Evolutionary conservation across 768 basidiomycete genomes (phyloP), one percentile per base, ranked within the genome.

Genomic region (Agrocybe pediades): DNA sequence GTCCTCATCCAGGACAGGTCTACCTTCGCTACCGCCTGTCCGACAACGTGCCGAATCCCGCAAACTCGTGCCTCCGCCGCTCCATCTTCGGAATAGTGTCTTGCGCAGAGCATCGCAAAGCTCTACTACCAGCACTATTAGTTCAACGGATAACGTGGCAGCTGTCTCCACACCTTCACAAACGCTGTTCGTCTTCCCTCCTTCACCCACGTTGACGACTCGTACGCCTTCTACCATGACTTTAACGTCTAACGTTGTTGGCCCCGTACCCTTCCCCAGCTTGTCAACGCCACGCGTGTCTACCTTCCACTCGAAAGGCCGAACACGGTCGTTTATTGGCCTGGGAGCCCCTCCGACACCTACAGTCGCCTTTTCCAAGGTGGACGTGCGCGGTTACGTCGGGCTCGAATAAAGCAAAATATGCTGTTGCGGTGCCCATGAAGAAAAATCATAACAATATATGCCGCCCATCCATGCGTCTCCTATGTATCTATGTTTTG

Each of bases 101-200:
- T 56, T 75, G 41, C 67, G 66, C 46, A 73, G 70, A 57, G 60
- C 68, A 25, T 69, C 71, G 44, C 62, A 57, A 43, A 54, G 64
- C 48, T 63, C 63, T 49, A 54, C 61, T 36, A 36, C 6, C 11
- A 36, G 6, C n/a, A 36, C 33, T 36, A 30, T 15, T 30, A 36
- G 33, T n/a, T 36, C 33, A 3, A 36, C 33, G n/a, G 33, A 36
- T n/a, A 58, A 65, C 25, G 58, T 69, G 21, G 65, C 63, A 49
- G 36, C 52, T 13, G 48, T 61, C 3, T 63, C 68, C 16, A 80
- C 86, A 27, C 87, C 88, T 26, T 90, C 90, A 1, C 92, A 93
- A 65, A 93, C 91, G 0, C 76, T 93, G 42, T 92, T 93, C 61
- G 86, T 93, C 30, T 93, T 93, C 65, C 91, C 91, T 1, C 90